Evolutionary conservation across 1,284 basidiomycete species (phyloP).

Genomic region (Takashimella tepidaria): DNA sequence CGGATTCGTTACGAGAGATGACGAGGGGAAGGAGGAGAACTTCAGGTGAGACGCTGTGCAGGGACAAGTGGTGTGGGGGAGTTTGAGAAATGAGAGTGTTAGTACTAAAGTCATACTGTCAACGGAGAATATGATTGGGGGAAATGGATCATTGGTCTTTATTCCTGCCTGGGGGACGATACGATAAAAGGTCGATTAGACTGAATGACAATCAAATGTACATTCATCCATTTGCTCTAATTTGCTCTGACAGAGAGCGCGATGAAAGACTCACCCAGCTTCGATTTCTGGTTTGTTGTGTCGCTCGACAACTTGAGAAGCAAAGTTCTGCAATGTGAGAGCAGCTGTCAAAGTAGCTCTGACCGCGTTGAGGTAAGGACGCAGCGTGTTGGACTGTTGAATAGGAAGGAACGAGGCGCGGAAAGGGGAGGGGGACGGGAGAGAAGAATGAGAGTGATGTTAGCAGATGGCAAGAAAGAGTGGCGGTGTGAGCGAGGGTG

Average conservation of each 20-base stretch:
- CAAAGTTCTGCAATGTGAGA: slow-evolving; percentile 93
- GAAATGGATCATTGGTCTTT: too few species aligned
- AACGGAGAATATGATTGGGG: slow-evolving; percentile 1
- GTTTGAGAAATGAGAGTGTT: too few species aligned
- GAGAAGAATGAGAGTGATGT: not conserved
- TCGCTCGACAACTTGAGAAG: slow-evolving; percentile 92
- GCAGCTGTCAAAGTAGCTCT: slow-evolving; percentile 95
- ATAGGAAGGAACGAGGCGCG: not conserved
- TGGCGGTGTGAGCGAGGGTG: not conserved
- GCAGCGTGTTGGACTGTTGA: slow-evolving; percentile 59
- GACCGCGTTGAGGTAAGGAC: slow-evolving; percentile 94
- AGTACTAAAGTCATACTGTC: too few species aligned
- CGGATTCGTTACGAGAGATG: slow-evolving; percentile 94
- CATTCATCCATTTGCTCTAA: too few species aligned
- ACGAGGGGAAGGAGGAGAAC: slow-evolving; percentile 86
- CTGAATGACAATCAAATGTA: too few species aligned
- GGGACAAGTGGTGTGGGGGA: not conserved
- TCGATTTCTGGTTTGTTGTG: slow-evolving; percentile 97
- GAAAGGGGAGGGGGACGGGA: not conserved
- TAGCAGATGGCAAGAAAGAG: not conserved
- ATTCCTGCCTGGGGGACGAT: too few species aligned
- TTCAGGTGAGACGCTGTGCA: slow-evolving; percentile 75
- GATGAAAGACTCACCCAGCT: slow-evolving; percentile 63
- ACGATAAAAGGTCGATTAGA: too few species aligned
- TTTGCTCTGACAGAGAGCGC: too few species aligned